phyloP scores from a whole-genome alignment of 2,329 filamentous ascomycete genomes.

The Arthrobotrys pseudoclavata region DNA sequence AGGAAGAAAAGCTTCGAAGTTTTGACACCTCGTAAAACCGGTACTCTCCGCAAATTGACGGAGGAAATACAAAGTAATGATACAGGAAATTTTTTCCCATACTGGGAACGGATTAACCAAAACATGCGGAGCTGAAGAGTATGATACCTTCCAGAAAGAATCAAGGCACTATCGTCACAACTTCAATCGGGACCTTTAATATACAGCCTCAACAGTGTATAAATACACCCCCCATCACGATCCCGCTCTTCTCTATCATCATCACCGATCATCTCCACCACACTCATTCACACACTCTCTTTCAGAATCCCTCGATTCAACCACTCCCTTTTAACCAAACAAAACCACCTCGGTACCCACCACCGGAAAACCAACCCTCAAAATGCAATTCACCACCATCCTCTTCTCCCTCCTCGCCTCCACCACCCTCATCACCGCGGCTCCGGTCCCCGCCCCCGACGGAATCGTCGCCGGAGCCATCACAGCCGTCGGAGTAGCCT shows the following conservation, averaged over 20 bases:
- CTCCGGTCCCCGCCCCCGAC: slow-evolving; percentile 1
- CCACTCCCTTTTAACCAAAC: slow-evolving; percentile 9
- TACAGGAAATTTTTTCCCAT: neutral
- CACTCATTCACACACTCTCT: slow-evolving; percentile 6
- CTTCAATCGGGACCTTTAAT: no score
- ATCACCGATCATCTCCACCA: slow-evolving; percentile 26
- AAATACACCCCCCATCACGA: slow-evolving; percentile 1
- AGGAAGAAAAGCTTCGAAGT: neutral
- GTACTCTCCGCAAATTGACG: neutral
- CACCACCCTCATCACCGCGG: slow-evolving; percentile 8
- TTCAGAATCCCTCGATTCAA: slow-evolving; percentile 15
- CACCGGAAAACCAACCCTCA: slow-evolving; percentile 14
- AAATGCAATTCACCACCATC: slow-evolving; percentile 10
- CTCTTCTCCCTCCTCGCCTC: slow-evolving; percentile 20
- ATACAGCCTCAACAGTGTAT: slow-evolving; percentile 6
- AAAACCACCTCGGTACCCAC: neutral
- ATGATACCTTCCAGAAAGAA: slow-evolving; percentile 9
- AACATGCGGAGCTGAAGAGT: neutral
- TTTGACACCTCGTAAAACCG: neutral
- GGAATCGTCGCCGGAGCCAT: slow-evolving; percentile 13
- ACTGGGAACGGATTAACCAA: neutral
- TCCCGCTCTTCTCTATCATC: slow-evolving; percentile 3
- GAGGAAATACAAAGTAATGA: neutral
- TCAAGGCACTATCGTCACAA: neutral
- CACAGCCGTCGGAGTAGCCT: slow-evolving; percentile 16